These are phyloP conservation scores for Trifolium dubium DNA, from an alignment of 306 rosid genomes.

Conservation along the genomic window DNA sequence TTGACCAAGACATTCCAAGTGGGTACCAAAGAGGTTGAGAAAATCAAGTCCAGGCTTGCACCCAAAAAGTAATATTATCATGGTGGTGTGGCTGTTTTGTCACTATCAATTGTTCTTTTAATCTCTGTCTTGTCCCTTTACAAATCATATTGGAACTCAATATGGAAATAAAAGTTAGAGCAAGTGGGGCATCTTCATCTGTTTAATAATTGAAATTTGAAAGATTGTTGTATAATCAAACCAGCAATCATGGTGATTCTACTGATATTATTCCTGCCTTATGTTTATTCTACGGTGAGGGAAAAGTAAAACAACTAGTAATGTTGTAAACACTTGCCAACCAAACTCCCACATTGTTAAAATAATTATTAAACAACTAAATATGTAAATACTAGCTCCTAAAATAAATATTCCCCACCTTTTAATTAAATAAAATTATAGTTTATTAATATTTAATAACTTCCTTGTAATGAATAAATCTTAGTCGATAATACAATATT, in stretches of 20 bases:
- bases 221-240: constrained; percentile 17
- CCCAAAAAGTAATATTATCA: constrained; percentile 51
- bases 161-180: constrained; percentile 2
- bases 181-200: constrained; percentile 23
- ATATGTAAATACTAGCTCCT: neutral
- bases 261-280: neutral
- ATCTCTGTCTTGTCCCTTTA: constrained; percentile 18
- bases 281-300: neutral
- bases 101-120: constrained; percentile 3
- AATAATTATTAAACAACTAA: neutral
- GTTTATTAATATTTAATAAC: neutral
- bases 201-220: constrained; percentile 24
- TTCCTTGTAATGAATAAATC: neutral
- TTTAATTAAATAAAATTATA: neutral
- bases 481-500: neutral
- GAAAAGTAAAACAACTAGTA: neutral
- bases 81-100: constrained; percentile 7
- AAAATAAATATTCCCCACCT: neutral
- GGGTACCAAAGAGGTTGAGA: constrained; percentile 65
- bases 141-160: constrained; percentile 18
- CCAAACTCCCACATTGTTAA: neutral
- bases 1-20: constrained; percentile 71
- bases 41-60: constrained; percentile 74
- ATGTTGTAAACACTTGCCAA: neutral
- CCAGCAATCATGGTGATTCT: neutral